phyloP scores from a whole-genome alignment of 2,329 filamentous ascomycete species.

The Teratosphaeriaceae sp. region DNA sequence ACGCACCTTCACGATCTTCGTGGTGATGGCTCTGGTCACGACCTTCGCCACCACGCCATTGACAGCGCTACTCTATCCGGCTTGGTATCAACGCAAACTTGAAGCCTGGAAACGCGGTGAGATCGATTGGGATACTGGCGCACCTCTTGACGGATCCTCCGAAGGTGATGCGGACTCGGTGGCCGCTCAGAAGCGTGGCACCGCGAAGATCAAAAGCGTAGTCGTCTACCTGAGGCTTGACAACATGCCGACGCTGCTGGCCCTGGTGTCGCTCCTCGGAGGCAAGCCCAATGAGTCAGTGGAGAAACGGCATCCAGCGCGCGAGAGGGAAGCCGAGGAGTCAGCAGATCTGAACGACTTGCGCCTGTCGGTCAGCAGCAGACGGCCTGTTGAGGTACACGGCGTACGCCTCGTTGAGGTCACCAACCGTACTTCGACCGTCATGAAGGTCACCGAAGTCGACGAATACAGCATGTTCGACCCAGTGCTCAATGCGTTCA shows the following conservation, averaged over 20 bases:
- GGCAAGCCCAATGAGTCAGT: conserved; percentile 38
- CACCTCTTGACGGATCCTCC: conserved; percentile 30
- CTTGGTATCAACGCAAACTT: conserved; percentile 67
- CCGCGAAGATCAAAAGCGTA: conserved; percentile 53
- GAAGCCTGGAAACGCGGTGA: conserved; percentile 73
- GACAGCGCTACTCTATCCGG: conserved; percentile 66
- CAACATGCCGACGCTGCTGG: conserved; percentile 74
- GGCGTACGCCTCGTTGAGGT: conserved; percentile 82
- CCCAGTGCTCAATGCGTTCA: conserved; percentile 85
- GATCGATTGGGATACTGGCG: conserved; percentile 77
- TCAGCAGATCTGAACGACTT: not conserved
- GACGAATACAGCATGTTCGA: conserved; percentile 62
- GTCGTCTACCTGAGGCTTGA: conserved; percentile 80
- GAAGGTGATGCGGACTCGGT: conserved; percentile 29
- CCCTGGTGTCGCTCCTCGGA: conserved; percentile 74
- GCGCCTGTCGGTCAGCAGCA: not conserved
- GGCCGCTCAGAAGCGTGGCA: conserved; percentile 42
- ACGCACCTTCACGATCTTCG: conserved; percentile 86
- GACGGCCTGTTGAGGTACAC: conserved; percentile 62
- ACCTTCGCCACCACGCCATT: conserved; percentile 79
- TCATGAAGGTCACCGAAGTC: conserved; percentile 85
- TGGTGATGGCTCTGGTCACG: conserved; percentile 85
- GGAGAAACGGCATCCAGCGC: conserved; percentile 33
- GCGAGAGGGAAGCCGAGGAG: conserved; percentile 15
- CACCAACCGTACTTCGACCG: conserved; percentile 86